Conservation (phyloP, 2,329 filamentous ascomycete species). For the Cylindrodendrum hubeiense region DNA sequence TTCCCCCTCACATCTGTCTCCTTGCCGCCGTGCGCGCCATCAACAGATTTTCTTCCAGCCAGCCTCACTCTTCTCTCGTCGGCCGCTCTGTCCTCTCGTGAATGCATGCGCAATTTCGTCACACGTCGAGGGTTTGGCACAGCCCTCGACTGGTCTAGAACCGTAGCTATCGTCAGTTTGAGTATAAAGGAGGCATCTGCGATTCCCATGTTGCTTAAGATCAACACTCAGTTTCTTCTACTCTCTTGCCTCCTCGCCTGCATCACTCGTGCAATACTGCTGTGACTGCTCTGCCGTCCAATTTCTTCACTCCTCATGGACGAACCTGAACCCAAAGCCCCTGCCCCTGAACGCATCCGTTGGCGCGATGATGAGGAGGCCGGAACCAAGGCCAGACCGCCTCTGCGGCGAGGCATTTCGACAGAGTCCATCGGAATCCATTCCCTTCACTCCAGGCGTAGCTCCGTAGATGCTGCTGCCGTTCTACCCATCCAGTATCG, state of each 20-base stretch:
- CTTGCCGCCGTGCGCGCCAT: conserved; percentile 23
- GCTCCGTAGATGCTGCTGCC: conserved; percentile 28
- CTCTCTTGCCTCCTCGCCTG: conserved; percentile 9
- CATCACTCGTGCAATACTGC: neutral
- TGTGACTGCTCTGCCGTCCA: neutral
- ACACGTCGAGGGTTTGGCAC: conserved; percentile 15
- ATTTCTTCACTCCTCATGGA: conserved; percentile 20
- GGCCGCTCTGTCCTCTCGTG: conserved; percentile 1
- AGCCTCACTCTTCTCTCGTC: neutral
- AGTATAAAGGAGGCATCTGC: conserved; percentile 29
- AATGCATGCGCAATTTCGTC: conserved; percentile 26
- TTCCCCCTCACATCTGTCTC: conserved; percentile 1
- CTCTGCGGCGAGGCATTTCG: conserved; percentile 28
- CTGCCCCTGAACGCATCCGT: conserved; percentile 32
- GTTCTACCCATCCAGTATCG: conserved; percentile 36
- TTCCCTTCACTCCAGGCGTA: conserved; percentile 28
- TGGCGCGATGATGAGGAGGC: conserved; percentile 36
- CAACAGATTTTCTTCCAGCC: neutral
- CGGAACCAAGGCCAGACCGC: conserved; percentile 26
- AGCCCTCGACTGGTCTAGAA: conserved; percentile 30
- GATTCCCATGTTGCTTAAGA: conserved; percentile 14
- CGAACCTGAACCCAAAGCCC: conserved; percentile 29
- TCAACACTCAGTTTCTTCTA: conserved; percentile 23
- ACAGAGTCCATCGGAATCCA: conserved; percentile 30
- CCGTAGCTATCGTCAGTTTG: conserved; percentile 15